Evolutionary conservation across 75 land plant genomes (phyloP).

Genomic region (Pinus tabuliformis): DNA sequence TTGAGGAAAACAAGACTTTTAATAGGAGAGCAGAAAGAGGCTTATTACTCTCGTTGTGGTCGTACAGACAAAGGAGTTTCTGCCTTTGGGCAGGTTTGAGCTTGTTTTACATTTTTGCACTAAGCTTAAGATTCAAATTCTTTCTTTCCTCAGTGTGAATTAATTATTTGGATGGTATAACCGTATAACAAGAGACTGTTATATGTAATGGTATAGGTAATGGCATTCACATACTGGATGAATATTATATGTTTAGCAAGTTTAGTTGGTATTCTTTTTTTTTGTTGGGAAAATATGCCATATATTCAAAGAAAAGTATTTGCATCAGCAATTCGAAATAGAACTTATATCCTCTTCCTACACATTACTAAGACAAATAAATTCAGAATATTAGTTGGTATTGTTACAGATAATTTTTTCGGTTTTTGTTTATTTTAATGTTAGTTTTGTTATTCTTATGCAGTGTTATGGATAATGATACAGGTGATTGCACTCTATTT

Average conservation of each 20-base stretch:
- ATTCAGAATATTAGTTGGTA: background rate
- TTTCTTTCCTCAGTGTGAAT: background rate
- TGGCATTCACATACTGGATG: background rate
- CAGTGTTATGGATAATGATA: background rate
- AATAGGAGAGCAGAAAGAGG: slow-evolving; percentile 47
- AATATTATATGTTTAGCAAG: background rate
- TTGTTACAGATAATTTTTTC: background rate
- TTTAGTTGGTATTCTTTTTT: background rate
- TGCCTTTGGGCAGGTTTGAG: slow-evolving; percentile 80
- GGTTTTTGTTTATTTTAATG: background rate
- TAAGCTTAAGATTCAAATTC: background rate
- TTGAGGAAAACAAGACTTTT: slow-evolving; percentile 66
- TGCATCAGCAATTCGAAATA: too few relatives aligned
- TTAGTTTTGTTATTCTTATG: background rate
- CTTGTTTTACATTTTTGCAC: background rate
- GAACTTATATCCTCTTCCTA: too few relatives aligned
- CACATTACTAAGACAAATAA: too few relatives aligned
- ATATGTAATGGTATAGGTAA: too few relatives aligned
- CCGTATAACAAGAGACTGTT: too few relatives aligned
- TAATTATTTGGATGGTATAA: background rate
- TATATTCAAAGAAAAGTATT: too few relatives aligned
- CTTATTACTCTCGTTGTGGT: slow-evolving; percentile 82
- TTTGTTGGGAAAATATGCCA: too few relatives aligned
- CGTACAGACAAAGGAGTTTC: slow-evolving; percentile 97
- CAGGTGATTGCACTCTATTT: slow-evolving; percentile 82